These are phyloP conservation scores for Crotalaria pallida DNA, from an alignment of 306 rosid species.

Conservation along the genomic window DNA sequence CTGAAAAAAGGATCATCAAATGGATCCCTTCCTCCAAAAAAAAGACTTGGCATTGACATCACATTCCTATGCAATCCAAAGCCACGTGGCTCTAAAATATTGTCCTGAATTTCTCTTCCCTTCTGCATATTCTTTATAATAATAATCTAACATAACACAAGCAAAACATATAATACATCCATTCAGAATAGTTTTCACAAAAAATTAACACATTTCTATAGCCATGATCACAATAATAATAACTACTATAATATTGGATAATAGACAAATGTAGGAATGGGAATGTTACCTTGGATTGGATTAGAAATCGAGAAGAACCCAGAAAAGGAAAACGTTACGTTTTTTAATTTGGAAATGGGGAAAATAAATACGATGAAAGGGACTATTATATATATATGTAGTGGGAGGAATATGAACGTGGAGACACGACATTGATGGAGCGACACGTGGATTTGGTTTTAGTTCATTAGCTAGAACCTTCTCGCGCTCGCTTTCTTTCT, in stretches of 20 bases:
- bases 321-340: neutral
- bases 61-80: constrained; percentile 42
- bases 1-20: constrained; percentile 79
- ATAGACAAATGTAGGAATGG: neutral
- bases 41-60: constrained; percentile 48
- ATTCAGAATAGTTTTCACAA: neutral
- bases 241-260: neutral
- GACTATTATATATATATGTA: neutral
- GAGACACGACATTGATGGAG: neutral
- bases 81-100: constrained; percentile 32
- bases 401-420: neutral
- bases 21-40: constrained; percentile 67
- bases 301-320: neutral
- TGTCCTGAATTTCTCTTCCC: constrained; percentile 34
- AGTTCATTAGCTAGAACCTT: constrained; percentile 24
- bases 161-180: neutral
- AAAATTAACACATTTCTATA: neutral
- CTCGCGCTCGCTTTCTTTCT: no score
- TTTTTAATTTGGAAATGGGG: neutral
- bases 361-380: neutral
- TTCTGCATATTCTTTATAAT: constrained; percentile 45
- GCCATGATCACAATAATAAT: no score
- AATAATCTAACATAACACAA: neutral
- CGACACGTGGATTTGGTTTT: constrained; percentile 25
- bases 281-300: constrained; percentile 1